phyloP scores from a whole-genome alignment of 2,329 filamentous ascomycete species.

The Berkeleyomyces rouxiae region DNA sequence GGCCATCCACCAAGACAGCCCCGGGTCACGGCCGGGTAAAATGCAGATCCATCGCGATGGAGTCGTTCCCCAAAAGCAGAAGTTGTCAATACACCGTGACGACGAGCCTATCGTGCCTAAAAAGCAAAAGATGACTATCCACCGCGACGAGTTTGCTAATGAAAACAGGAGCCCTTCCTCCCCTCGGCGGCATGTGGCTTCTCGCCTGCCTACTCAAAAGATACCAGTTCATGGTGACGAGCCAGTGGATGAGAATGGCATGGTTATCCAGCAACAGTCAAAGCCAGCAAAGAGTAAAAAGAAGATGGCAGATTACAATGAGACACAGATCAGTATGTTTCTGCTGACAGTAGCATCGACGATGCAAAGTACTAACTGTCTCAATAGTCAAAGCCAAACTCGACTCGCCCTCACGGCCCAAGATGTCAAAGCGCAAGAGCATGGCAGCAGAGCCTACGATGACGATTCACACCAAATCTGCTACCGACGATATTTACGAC shows the following conservation, averaged over 20 bases:
- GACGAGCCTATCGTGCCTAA: conserved; percentile 10
- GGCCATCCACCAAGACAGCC: conserved; percentile 4
- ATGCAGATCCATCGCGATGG: conserved; percentile 7
- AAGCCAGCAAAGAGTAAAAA: conserved; percentile 41
- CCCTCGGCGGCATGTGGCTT: neutral
- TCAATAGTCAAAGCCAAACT: conserved; percentile 73
- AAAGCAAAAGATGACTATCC: conserved; percentile 12
- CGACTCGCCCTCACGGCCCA: conserved; percentile 73
- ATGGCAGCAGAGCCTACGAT: conserved; percentile 63
- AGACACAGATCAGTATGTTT: conserved; percentile 75
- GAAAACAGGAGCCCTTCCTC: conserved; percentile 1
- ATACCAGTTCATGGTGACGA: conserved; percentile 5
- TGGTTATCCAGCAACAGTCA: conserved; percentile 15
- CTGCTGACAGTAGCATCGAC: neutral
- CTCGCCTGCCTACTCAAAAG: neutral
- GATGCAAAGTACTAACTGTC: neutral
- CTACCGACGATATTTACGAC: conserved; percentile 93
- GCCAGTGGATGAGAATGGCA: conserved; percentile 14
- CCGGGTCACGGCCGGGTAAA: conserved; percentile 1
- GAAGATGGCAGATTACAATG: conserved; percentile 71
- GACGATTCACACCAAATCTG: conserved; percentile 89
- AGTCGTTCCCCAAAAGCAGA: conserved; percentile 12
- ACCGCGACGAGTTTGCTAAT: conserved; percentile 5
- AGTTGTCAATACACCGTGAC: conserved; percentile 12
- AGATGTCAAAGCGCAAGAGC: conserved; percentile 57